Evolutionary conservation across 2,329 filamentous ascomycete genomes (phyloP), one percentile per base, ranked within the genome.

Genomic region (Apiospora marii): DNA sequence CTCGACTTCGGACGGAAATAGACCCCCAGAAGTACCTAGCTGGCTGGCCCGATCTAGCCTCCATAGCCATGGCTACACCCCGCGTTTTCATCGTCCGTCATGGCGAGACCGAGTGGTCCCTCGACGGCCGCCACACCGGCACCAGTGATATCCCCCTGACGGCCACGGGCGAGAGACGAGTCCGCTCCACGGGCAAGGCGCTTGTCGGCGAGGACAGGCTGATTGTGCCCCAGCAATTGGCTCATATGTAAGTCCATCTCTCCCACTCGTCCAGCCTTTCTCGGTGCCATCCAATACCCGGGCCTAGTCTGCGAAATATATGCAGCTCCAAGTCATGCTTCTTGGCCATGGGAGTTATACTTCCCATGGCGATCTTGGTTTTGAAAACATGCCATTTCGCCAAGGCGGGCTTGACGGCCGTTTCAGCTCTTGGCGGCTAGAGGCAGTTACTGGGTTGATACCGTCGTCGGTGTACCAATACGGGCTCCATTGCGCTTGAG

Each of bases 21-120:
- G 30, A 30, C 8, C 5, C 73, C 7, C 8, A n/a, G 46, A 22
- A 49, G n/a, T n/a, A n/a, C n/a, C 2, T 22, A 49, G 19, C 19
- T 6, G 16, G 6, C 3, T 19, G 19, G 22, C 46, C 16, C 19
- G 16, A 19, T 12, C 24, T 41, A 41, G 37, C 37, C 37, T 10
- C 27, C 27, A 30, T 30, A 75, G 12, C n/a, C 61, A 84, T 83
- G 82, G 68, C 82, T 2, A 90, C 92, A 2, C 93, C 94, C 1
- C 89, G 93, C 70, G 91, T 94, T 80, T 96, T 96, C 85, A 90
- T 96, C 77, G 85, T 95, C 81, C 94, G 95, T 77, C 95, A 98
- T 80, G 96, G 95, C 83, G 94, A 98, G 85, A 98, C 95, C 4
- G 94, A 97, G 85, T 98, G 95, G 95, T 97, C 94, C 6, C 90